Conservation (phyloP, 2,329 filamentous ascomycete species). For the Chaetomiaceae sp. region DNA sequence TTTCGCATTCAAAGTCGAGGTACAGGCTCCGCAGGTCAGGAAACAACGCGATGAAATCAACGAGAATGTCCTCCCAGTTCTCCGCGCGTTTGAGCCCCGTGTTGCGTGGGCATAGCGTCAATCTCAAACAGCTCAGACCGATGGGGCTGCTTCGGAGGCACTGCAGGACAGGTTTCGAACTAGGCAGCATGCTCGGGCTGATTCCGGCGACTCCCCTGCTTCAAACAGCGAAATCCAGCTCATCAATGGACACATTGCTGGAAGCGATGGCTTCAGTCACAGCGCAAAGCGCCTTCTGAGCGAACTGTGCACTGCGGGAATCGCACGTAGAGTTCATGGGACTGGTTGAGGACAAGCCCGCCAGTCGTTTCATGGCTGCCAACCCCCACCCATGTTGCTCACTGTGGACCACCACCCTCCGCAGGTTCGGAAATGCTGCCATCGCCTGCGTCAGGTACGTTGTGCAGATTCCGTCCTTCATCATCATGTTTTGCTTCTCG, state of each 20-base stretch:
- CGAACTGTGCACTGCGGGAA: background rate
- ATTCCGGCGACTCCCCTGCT: background rate
- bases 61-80: no score
- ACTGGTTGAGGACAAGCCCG: no score
- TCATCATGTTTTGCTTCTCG: background rate
- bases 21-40: no score
- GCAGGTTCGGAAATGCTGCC: background rate
- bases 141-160: background rate
- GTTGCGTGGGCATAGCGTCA: no score
- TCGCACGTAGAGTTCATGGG: no score
- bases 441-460: background rate
- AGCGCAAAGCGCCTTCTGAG: background rate
- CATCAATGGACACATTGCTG: background rate
- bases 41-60: no score
- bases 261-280: background rate
- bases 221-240: background rate
- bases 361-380: background rate
- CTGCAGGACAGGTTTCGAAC: background rate
- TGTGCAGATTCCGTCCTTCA: background rate
- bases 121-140: background rate
- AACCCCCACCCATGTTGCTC: background rate
- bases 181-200: background rate
- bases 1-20: no score
- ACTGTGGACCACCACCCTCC: background rate
- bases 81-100: no score